phyloP scores from a whole-genome alignment of 2,329 filamentous ascomycete genomes.

The Tricladium varicosporioides region DNA sequence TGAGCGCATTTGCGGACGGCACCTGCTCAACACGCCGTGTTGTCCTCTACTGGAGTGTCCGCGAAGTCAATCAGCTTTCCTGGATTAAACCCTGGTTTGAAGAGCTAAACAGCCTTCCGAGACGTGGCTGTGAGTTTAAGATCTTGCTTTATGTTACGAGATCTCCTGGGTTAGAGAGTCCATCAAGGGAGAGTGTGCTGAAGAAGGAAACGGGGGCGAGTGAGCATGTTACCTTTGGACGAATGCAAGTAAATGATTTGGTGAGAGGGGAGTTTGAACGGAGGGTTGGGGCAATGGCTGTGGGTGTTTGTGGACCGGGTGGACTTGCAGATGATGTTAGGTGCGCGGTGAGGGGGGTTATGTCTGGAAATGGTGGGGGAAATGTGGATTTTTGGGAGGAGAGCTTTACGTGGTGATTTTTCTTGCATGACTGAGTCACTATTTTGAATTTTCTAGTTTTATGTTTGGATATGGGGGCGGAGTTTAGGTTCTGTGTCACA shows the following conservation, averaged over 20 bases:
- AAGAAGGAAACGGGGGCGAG: not conserved
- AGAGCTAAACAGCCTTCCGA: constrained; percentile 68
- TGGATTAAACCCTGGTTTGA: constrained; percentile 82
- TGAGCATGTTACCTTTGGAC: constrained; percentile 2
- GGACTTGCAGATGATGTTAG: constrained; percentile 20
- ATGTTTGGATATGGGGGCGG: too few relatives aligned
- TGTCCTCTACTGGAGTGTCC: constrained; percentile 72
- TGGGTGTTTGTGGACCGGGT: constrained; percentile 21
- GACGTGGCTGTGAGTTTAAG: constrained; percentile 38
- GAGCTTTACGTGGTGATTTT: constrained; percentile 6
- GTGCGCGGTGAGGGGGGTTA: constrained; percentile 10
- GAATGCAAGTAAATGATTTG: constrained; percentile 9
- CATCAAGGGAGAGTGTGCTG: not conserved
- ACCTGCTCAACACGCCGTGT: constrained; percentile 68
- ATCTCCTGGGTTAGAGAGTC: not conserved
- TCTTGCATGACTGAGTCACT: too few relatives aligned
- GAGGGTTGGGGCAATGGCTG: constrained; percentile 17
- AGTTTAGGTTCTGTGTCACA: too few relatives aligned
- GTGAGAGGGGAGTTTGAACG: constrained; percentile 11
- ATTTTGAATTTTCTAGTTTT: too few relatives aligned
- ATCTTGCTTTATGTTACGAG: constrained; percentile 13
- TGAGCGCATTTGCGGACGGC: constrained; percentile 61
- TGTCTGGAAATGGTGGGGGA: constrained; percentile 7
- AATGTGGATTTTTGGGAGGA: constrained; percentile 22
- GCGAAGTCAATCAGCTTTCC: constrained; percentile 72